Conservation (phyloP, 495 filamentous ascomycete species). For the Filosporella fistucella region DNA sequence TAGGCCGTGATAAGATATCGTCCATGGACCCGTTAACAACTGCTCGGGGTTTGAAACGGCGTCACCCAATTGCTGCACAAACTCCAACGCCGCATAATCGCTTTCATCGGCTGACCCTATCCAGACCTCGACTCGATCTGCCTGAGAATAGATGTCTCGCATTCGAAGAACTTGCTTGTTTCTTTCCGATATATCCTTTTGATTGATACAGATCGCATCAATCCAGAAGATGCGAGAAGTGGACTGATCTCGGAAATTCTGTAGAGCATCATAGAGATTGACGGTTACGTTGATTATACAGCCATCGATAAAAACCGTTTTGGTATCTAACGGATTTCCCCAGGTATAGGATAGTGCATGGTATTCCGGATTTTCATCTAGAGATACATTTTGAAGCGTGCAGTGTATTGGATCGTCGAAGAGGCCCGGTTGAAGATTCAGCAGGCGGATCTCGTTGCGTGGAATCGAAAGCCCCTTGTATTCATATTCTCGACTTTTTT, state of each 20-base stretch:
- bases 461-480: neutral
- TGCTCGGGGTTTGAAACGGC: neutral
- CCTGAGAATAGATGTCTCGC: neutral
- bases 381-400: neutral
- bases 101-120: neutral
- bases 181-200: neutral
- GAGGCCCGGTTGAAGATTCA: neutral
- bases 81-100: neutral
- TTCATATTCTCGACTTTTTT: neutral
- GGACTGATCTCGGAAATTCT: neutral
- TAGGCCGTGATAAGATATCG: neutral
- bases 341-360: conserved; percentile 15
- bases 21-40: neutral
- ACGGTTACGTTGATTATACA: neutral
- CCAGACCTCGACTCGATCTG: neutral
- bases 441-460: neutral
- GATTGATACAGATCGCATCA: neutral
- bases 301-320: too few relatives aligned
- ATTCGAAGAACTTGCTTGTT: neutral
- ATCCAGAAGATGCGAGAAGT: neutral
- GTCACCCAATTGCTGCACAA: neutral
- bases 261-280: neutral
- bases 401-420: neutral
- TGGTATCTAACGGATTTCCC: too few relatives aligned
- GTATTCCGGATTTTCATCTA: conserved; percentile 4